phyloP scores from a whole-genome alignment of 2,329 filamentous ascomycete species.

The Penicillium decumbens region DNA sequence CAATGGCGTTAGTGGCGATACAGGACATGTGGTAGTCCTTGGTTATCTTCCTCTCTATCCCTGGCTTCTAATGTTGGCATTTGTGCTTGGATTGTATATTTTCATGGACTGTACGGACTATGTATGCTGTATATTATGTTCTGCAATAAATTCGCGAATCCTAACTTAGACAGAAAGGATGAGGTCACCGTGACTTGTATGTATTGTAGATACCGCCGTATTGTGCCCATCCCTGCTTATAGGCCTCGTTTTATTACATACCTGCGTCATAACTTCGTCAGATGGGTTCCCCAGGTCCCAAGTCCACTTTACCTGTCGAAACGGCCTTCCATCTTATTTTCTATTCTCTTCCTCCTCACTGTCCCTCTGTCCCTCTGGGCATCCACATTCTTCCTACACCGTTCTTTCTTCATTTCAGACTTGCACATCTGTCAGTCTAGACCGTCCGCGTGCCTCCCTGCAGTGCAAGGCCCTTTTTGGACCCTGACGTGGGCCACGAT shows the following conservation, averaged over 20 bases:
- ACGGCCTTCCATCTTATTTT: neutral
- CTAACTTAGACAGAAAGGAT: conserved; percentile 2
- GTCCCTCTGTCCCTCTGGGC: neutral
- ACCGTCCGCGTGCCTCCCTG: conserved; percentile 21
- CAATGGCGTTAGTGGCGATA: conserved; percentile 5
- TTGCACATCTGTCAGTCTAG: conserved; percentile 11
- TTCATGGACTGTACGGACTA: neutral
- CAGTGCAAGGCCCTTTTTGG: conserved; percentile 17
- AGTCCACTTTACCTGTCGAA: neutral
- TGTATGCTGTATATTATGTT: neutral
- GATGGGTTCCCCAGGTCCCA: conserved; percentile 4
- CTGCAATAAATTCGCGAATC: neutral
- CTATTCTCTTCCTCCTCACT: neutral
- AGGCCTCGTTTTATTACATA: conserved; percentile 4
- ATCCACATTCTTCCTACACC: neutral
- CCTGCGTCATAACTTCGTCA: neutral
- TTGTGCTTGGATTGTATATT: neutral
- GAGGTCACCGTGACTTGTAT: conserved; percentile 19
- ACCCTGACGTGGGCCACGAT: conserved; percentile 29
- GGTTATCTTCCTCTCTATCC: neutral
- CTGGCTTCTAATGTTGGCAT: neutral
- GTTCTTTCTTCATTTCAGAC: neutral
- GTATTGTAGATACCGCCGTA: conserved; percentile 2
- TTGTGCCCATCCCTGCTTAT: neutral
- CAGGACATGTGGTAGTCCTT: neutral